These are phyloP conservation scores for Mucor indicus DNA, from an alignment of 371 early-diverging fungal species.

Conservation along the genomic window DNA sequence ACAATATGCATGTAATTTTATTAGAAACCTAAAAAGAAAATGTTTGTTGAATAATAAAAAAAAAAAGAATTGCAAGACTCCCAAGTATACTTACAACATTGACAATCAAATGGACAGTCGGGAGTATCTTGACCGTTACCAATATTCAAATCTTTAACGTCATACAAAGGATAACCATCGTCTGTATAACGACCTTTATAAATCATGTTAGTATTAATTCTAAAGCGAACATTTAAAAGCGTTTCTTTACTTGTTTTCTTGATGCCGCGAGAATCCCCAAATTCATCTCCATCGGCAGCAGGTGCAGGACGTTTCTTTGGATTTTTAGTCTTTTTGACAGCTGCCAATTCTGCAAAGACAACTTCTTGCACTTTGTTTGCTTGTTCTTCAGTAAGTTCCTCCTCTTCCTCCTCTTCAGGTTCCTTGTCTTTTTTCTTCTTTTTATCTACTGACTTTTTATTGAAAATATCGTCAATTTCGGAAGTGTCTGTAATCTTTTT, in stretches of 20 bases:
- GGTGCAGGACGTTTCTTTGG: constrained; percentile 19
- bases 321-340: constrained; percentile 31
- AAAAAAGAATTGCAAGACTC: neutral
- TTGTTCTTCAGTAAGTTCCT: constrained; percentile 16
- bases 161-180: constrained; percentile 51
- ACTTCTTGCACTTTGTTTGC: constrained; percentile 34
- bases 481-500: constrained; percentile 15
- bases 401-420: constrained; percentile 17
- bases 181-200: constrained; percentile 45
- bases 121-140: constrained; percentile 46
- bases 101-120: constrained; percentile 48
- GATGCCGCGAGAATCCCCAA: constrained; percentile 43
- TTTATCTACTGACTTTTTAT: constrained; percentile 18
- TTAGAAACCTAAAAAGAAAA: neutral
- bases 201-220: neutral
- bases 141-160: constrained; percentile 46
- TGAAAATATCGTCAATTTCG: constrained; percentile 52
- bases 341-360: constrained; percentile 46
- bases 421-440: constrained; percentile 8
- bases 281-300: constrained; percentile 22
- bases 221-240: neutral
- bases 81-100: constrained; percentile 37
- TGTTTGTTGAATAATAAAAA: neutral
- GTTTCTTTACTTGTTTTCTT: constrained; percentile 48
- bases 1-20: neutral